phyloP scores from a whole-genome alignment of 1,139 yeast species.

The Pichia sp. region DNA sequence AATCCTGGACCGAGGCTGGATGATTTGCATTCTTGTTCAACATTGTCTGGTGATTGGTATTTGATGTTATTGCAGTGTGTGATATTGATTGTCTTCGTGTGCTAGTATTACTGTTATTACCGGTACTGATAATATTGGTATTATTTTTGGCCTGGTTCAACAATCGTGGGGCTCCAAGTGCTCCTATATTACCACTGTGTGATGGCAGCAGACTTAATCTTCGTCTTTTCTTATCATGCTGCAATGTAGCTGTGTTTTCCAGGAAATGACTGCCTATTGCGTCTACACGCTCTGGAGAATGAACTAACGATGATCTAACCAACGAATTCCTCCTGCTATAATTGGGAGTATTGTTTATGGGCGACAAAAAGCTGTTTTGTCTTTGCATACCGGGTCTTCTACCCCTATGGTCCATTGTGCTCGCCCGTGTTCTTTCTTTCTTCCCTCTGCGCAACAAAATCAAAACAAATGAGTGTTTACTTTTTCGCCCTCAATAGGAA shows the following conservation, averaged over 20 bases:
- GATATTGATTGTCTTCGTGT: conserved; percentile 15
- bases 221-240: conserved; percentile 15
- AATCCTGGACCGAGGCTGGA: neutral
- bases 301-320: conserved; percentile 3
- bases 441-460: neutral
- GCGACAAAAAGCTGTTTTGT: conserved; percentile 10
- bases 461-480: too few species aligned
- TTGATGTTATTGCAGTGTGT: too few species aligned
- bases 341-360: conserved; percentile 1
- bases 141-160: conserved; percentile 17
- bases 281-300: conserved; percentile 7
- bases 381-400: conserved; percentile 2
- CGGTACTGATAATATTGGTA: too few species aligned
- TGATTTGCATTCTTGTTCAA: conserved; percentile 1
- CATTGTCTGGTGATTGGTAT: too few species aligned
- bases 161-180: conserved; percentile 22
- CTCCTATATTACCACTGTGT: conserved; percentile 9
- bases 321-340: neutral
- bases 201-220: conserved; percentile 24
- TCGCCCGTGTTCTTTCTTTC: neutral
- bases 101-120: too few species aligned
- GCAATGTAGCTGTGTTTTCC: too few species aligned
- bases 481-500: too few species aligned
- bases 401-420: neutral
- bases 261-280: too few species aligned